Base-by-base conservation (phyloP, 2,329 filamentous ascomycete species). In the Penicillium sp. region DNA sequence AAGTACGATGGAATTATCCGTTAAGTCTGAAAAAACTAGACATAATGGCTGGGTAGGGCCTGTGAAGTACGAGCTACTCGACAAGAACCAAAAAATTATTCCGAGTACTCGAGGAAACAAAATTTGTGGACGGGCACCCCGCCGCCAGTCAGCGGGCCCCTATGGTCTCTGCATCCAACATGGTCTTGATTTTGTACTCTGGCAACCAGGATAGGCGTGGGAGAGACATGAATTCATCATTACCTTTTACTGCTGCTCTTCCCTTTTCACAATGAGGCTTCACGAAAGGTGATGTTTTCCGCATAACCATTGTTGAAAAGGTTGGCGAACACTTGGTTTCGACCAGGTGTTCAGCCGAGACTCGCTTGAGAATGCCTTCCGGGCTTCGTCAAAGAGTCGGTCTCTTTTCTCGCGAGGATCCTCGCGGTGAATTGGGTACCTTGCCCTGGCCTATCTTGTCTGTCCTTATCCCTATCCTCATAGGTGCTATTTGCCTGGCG, bases 1-100 rank as follows among this genome's bases (percentile, higher is more conserved):
- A 87, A 91, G 80, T 97, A 96, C 87, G 91, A 97, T 78, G 94
- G 93, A 78, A 97, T 97, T 78, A 91, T 99, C 82, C 88, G 94
- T 84, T 97, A 96, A 90, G 86, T 73, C 60, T 63, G 19, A 14
- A 18, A 23, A 41, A 40, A 26, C 41, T n/a, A 32, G 47, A 26
- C 38, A 49, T 49, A 43, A 53, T 34, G 45, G 50, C 38, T 53
- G 44, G 50, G 36, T 47, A 47, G 44, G 50, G 36, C 50, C 50
- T 68, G 67, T 67, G 64, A 62, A 63, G 62, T 64, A 66, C 56
- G 67, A 69, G 62, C 62, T 68, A 69, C 46, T 67, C 64, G 64
- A 70, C 67, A 59, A 62, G 58, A 64, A 57, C 61, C 56, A 60
- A 61, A 62, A 57, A 58, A 53, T 57, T 59, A 54, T 61, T 52